Base-by-base conservation (phyloP, 2,329 filamentous ascomycete species). In the Leptographium radiaticola region DNA sequence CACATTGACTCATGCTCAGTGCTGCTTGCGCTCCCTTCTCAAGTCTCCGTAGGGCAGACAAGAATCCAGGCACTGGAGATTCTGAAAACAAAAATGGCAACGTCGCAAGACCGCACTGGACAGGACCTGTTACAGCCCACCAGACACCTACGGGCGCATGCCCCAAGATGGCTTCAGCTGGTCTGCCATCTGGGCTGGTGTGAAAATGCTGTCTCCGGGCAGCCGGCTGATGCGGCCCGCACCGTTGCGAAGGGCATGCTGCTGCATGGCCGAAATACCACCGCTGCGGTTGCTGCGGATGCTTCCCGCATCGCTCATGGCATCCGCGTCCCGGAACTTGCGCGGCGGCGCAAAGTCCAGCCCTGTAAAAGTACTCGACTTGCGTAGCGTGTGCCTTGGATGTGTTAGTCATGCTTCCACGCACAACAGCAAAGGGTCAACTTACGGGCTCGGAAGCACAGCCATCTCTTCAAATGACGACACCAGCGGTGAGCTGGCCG, bases 371-470 rank as follows among this genome's bases (percentile, higher is more conserved):
- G 86, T 87, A 57, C 79, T 74, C 2, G 86, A 90, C 64, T 89
- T 90, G 64, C 86, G 81, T 51, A 93, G 75, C 63, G 81, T 62
- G 65, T 90, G 84, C 43, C 83, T 86, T 25, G 25, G 57, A 3
- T 16, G 5, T 52, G 44, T 34, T 52, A 54, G 45, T 9, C 16
- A 34, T 7, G 16, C 4, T 11, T 25, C 5, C 18, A 44, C 13
- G 18, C 15, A 30, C 10, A 45, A 39, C 20, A 4, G 13, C 20
- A 9, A 30, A 33, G 9, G 15, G 31, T 15, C 36, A 39, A 86
- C 87, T 86, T 81, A 91, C 81, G 93, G 89, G 76, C 89, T 96
- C 40, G 93, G 93, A 59, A 98, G 82, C 10, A 79, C 77, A 13
- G 84, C 70, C 57, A 97, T 81, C 56, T 97, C 91, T 54, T 97